A percentile compares a stretch with the other conserved stretches of the same genome.
Conservation (phyloP, 768 basidiomycete genomes). For the Rhizopogon vesiculosus region DNA sequence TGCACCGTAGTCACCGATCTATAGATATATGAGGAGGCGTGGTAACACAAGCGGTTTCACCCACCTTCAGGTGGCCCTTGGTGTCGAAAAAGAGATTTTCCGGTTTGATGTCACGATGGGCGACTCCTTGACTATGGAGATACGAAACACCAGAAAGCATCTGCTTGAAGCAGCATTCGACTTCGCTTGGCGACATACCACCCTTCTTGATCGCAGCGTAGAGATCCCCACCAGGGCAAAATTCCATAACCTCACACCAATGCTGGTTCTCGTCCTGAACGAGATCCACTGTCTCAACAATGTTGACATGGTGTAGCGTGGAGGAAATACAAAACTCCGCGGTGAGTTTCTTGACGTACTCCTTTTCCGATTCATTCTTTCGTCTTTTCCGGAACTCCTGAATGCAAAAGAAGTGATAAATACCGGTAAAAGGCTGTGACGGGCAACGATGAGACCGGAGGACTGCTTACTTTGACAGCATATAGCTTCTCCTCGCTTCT, state of each 20-base stretch:
- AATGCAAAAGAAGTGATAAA: neutral
- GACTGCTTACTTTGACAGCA: slow-evolving; percentile 81
- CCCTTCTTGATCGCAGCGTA: slow-evolving; percentile 99
- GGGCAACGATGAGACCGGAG: neutral
- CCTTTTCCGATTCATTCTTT: slow-evolving; percentile 98
- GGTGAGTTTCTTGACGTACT: slow-evolving; percentile 99
- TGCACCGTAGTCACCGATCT: slow-evolving; percentile 99
- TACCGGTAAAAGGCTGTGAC: neutral
- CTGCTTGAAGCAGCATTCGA: slow-evolving; percentile 98
- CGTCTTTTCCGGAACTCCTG: slow-evolving; percentile 98
- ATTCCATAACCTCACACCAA: slow-evolving; percentile 99
- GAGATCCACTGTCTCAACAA: slow-evolving; percentile 98
- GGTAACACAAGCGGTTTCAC: slow-evolving; percentile 9
- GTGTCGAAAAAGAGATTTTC: slow-evolving; percentile 96
- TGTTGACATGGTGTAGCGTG: slow-evolving; percentile 87
- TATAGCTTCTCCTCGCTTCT: slow-evolving; percentile 94
- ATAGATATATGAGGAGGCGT: slow-evolving; percentile 12
- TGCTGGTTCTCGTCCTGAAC: slow-evolving; percentile 96
- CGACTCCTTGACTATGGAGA: slow-evolving; percentile 94
- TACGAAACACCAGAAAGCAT: slow-evolving; percentile 86
- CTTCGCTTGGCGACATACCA: slow-evolving; percentile 84
- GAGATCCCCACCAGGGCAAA: slow-evolving; percentile 95
- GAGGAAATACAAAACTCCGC: slow-evolving; percentile 99
- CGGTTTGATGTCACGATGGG: slow-evolving; percentile 97
- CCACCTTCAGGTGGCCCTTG: slow-evolving; percentile 88